A percentile compares a stretch with the other conserved stretches of the same genome.
These are phyloP conservation scores for Hibiscus mutabilis DNA, from an alignment of 345 rosid species.

Conservation along the genomic window DNA sequence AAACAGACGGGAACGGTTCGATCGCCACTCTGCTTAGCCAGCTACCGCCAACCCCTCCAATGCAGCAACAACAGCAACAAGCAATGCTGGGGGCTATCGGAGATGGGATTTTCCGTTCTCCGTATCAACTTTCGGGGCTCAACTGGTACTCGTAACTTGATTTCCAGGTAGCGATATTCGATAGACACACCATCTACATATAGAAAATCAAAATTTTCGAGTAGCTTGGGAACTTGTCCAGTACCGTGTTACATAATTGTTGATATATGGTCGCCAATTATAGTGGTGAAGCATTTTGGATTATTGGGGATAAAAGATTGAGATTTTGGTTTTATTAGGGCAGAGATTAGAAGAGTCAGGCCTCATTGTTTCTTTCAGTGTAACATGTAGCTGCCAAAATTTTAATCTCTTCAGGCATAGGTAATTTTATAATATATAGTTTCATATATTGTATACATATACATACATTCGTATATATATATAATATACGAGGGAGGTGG, in stretches of 20 bases:
- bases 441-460: neutral
- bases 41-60: slow-evolving; percentile 36
- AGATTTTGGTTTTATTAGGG: slow-evolving; percentile 28
- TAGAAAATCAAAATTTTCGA: neutral
- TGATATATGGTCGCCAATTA: slow-evolving; percentile 3
- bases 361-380: slow-evolving; percentile 12
- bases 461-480: neutral
- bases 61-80: slow-evolving; percentile 23
- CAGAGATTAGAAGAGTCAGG: slow-evolving; percentile 9
- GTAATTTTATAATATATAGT: neutral
- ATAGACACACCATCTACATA: neutral
- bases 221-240: slow-evolving; percentile 6
- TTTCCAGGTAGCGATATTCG: slow-evolving; percentile 11
- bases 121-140: slow-evolving; percentile 55
- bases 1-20: slow-evolving; percentile 33
- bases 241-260: slow-evolving; percentile 1
- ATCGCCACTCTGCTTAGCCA: slow-evolving; percentile 45
- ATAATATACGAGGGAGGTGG: slow-evolving; percentile 1
- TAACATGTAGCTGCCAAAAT: slow-evolving; percentile 14
- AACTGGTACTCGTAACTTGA: slow-evolving; percentile 63
- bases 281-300: slow-evolving; percentile 6
- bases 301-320: slow-evolving; percentile 8
- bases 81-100: slow-evolving; percentile 40
- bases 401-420: slow-evolving; percentile 21
- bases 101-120: slow-evolving; percentile 48